Evolutionary conservation across 257 asterid genomes (phyloP).

Genomic region (Fraxinus americana): DNA sequence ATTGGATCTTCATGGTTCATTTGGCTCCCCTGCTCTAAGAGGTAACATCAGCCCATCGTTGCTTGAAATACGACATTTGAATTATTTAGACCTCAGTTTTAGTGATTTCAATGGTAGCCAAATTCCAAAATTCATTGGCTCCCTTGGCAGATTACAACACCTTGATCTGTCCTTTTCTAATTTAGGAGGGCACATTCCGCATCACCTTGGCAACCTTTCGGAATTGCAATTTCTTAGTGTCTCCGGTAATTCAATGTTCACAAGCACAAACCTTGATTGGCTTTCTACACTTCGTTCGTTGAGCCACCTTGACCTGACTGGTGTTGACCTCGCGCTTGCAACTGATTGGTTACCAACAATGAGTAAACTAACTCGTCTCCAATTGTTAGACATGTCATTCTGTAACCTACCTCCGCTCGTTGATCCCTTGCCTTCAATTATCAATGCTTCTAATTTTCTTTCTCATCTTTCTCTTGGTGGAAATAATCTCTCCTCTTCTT

Average conservation of each 20-base stretch:
- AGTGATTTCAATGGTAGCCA: conserved; percentile 12
- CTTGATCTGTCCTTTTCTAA: conserved; percentile 5
- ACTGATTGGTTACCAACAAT: too few relatives aligned
- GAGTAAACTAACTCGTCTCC: conserved; percentile 8
- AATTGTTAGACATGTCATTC: too few relatives aligned
- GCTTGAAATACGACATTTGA: conserved; percentile 11
- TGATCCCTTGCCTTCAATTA: too few relatives aligned
- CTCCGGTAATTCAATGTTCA: neutral
- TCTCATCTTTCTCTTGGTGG: neutral
- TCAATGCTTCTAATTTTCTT: conserved; percentile 2
- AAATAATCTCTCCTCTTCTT: neutral
- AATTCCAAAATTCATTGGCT: conserved; percentile 22
- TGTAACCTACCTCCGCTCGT: neutral
- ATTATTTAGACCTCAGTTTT: conserved; percentile 17
- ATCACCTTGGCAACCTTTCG: conserved; percentile 19
- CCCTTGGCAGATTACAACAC: neutral
- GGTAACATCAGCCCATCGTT: too few relatives aligned
- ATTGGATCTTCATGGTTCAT: too few relatives aligned
- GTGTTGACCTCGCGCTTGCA: conserved; percentile 5
- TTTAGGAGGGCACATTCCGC: conserved; percentile 11
- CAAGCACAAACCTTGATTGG: conserved; percentile 22
- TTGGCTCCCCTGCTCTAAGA: too few relatives aligned
- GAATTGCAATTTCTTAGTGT: conserved; percentile 13
- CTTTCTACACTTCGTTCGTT: conserved; percentile 7
- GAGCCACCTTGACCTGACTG: conserved; percentile 2